A percentile compares a stretch with the other conserved stretches of the same genome.
These are phyloP conservation scores for Clitoria ternatea DNA, from an alignment of 306 rosid genomes.

Conservation along the genomic window DNA sequence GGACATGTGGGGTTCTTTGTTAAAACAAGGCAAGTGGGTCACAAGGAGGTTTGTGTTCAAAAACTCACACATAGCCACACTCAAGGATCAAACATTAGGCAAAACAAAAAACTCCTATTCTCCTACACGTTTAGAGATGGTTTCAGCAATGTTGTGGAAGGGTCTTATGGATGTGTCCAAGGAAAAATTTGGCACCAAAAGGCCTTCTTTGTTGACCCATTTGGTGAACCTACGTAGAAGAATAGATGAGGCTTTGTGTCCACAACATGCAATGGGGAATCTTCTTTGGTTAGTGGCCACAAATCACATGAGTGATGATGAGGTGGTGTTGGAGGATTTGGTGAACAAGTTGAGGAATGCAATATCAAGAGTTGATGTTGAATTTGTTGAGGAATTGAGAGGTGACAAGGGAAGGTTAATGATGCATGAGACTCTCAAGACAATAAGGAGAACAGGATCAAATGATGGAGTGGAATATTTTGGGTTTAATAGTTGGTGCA, in stretches of 20 bases:
- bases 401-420: background rate
- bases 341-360: conserved; percentile 17
- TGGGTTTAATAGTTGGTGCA: conserved; percentile 33
- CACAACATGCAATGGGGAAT: conserved; percentile 37
- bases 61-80: conserved; percentile 20
- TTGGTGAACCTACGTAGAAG: conserved; percentile 32
- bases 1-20: background rate
- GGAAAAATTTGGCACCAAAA: background rate
- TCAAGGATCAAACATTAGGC: conserved; percentile 27
- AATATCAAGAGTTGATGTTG: background rate
- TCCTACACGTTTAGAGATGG: conserved; percentile 39
- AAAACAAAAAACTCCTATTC: background rate
- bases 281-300: conserved; percentile 28
- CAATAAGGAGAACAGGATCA: background rate
- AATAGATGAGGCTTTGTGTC: conserved; percentile 9
- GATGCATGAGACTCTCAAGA: background rate
- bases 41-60: conserved; percentile 41
- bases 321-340: background rate
- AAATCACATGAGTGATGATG: background rate
- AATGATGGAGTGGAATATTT: conserved; percentile 3
- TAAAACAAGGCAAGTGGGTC: background rate
- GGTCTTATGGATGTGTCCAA: conserved; percentile 29
- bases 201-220: conserved; percentile 30
- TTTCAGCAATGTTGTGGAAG: conserved; percentile 49
- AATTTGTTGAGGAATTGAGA: background rate